Evolutionary conservation across 768 basidiomycete genomes (phyloP).

Genomic region (Mycena vitilis): DNA sequence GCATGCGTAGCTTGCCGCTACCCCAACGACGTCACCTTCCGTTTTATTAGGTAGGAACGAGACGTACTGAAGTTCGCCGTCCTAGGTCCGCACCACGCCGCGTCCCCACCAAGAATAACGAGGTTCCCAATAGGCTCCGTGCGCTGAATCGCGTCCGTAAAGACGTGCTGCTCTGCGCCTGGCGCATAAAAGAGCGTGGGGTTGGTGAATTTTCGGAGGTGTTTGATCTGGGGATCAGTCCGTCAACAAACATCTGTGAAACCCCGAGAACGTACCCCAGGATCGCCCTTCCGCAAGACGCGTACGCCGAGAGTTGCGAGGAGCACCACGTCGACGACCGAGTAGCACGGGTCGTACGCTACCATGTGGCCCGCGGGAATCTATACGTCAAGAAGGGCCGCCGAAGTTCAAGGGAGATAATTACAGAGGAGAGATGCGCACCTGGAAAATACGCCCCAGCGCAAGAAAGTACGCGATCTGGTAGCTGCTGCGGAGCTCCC

Average conservation of each 20-base stretch:
- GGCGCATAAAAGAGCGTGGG: constrained; percentile 35
- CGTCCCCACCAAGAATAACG: constrained; percentile 30
- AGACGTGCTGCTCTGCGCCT: constrained; percentile 28
- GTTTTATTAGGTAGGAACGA: no score
- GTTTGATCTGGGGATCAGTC: constrained; percentile 8
- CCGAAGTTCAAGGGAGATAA: background rate
- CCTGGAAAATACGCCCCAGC: constrained; percentile 31
- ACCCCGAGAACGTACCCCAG: constrained; percentile 4
- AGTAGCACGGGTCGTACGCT: constrained; percentile 36
- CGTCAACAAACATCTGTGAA: background rate
- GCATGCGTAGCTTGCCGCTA: constrained; percentile 21
- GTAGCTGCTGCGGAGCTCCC: constrained; percentile 27
- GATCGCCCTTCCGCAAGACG: constrained; percentile 24
- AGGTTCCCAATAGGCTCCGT: constrained; percentile 25
- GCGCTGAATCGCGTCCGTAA: constrained; percentile 29
- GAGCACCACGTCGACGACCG: constrained; percentile 30
- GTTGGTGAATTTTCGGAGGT: constrained; percentile 27
- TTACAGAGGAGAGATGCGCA: background rate
- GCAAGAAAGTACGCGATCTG: constrained; percentile 34
- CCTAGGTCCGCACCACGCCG: constrained; percentile 15
- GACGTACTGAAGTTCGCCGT: constrained; percentile 17
- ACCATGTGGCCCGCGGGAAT: constrained; percentile 29
- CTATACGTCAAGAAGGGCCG: background rate
- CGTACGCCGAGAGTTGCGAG: constrained; percentile 31
- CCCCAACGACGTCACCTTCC: background rate